Base-by-base conservation (phyloP, 805 yeast genomes). In the Yarrowia osloensis region DNA sequence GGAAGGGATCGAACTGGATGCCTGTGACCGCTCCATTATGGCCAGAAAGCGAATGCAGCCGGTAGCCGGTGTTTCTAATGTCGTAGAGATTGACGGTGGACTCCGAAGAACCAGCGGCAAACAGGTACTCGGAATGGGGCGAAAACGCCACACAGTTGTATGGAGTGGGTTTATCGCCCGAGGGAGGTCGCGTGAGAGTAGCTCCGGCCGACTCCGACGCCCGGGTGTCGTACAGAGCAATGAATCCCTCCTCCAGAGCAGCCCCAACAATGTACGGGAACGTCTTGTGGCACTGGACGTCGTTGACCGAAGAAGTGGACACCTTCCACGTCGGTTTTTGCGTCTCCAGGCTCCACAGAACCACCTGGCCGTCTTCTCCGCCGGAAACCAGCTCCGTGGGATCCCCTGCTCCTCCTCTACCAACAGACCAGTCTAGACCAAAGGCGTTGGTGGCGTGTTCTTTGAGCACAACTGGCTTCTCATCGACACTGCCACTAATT, bases 51-150 rank as follows among this genome's bases (percentile, higher is more conserved):
- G 84, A 83, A 72, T 93, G 83, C 44, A 89, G 72, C 28, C 92
- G 90, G 17, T 78, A 76, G 1, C 79, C 70, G 22, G 86, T 80
- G 73, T 86, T 86, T 74, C 96, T 82, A 65, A 89, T 77, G 74
- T 92, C 97, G 86, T 90, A 91, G 28, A 88, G 78, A 59, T 84
- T 84, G 21, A 91, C 84, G 17, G 86, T 78, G 71, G 86, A 86
- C 74, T 91, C 97, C 28, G 88, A 85, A 13, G 91, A 88, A 19
- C 89, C 97, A 0, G 95, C 89, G 11, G 88, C 93, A 65, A 89
- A 80, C 67, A 90, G 75, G 46, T 85, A 77, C 31, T 72, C 71
- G 37, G 81, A 75, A 15, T 71, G 71, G 0, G 90, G 89, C 72
- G 88, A 88, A 77, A 89, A 89, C 39, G 84, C 84, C 54, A 89